Percentiles rank a stretch among this genome's conserved stretches.
These are phyloP conservation scores for Fusarium subtropicale DNA, from an alignment of 2,329 filamentous ascomycete species.

Conservation along the genomic window DNA sequence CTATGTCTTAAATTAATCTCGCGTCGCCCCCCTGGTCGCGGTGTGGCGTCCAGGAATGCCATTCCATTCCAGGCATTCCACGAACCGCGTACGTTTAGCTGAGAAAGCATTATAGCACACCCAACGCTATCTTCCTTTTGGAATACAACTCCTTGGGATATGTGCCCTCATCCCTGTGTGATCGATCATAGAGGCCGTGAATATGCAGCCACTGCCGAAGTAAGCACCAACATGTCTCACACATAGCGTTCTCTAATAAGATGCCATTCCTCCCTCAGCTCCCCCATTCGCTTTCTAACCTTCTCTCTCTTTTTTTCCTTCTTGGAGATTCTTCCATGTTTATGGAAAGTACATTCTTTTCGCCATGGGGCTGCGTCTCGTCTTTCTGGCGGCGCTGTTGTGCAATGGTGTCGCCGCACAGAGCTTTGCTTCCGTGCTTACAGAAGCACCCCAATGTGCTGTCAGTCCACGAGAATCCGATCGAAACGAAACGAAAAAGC, in stretches of 20 bases:
- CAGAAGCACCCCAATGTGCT: background rate
- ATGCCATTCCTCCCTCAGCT: background rate
- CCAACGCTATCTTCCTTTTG: background rate
- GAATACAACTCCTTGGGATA: background rate
- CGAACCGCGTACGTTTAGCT: too few species aligned
- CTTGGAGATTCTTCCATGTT: background rate
- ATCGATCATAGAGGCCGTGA: background rate
- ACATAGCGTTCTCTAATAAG: background rate
- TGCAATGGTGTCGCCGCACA: background rate
- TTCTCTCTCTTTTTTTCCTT: background rate
- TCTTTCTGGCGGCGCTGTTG: background rate
- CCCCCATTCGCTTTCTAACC: background rate
- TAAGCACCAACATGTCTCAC: constrained; percentile 1
- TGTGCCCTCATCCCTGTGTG: background rate
- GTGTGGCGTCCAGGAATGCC: background rate
- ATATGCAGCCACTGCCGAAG: constrained; percentile 1
- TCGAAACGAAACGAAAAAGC: background rate
- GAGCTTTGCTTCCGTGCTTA: background rate
- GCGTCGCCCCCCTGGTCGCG: background rate
- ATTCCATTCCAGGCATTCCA: background rate
- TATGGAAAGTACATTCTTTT: background rate
- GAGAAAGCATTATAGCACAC: too few species aligned
- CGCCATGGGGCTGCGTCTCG: background rate
- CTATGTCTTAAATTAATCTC: background rate
- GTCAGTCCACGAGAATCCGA: background rate